These are phyloP conservation scores for Jaapia argillacea DNA, from an alignment of 768 basidiomycete genomes.

Conservation along the genomic window DNA sequence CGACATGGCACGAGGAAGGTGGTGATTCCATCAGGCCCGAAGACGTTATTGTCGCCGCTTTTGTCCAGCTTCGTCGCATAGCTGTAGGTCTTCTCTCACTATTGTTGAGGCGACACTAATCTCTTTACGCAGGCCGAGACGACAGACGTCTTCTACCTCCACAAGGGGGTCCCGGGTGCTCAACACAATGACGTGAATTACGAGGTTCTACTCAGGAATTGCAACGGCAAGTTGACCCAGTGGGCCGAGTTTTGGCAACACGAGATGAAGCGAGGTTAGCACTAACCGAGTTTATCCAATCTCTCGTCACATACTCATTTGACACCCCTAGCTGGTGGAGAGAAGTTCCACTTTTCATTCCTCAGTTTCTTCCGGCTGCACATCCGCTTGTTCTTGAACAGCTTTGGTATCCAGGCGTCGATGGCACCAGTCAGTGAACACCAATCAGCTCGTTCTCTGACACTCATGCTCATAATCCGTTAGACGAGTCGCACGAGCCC, in stretches of 20 bases:
- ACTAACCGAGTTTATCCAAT: constrained; percentile 1
- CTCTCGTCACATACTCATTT: background rate
- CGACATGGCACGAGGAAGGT: constrained; percentile 60
- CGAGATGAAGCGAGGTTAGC: constrained; percentile 48
- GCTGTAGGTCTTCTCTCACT: constrained; percentile 38
- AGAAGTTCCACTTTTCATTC: constrained; percentile 68
- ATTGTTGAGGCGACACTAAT: background rate
- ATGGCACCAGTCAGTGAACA: constrained; percentile 38
- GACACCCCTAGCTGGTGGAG: constrained; percentile 45
- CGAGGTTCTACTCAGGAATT: constrained; percentile 60
- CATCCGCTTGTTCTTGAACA: constrained; percentile 75
- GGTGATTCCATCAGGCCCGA: constrained; percentile 51
- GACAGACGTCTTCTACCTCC: constrained; percentile 60
- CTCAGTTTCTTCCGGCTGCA: constrained; percentile 69
- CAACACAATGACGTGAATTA: constrained; percentile 59
- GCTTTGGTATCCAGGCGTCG: constrained; percentile 65
- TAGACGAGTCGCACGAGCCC: constrained; percentile 50
- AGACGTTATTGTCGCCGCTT: constrained; percentile 72
- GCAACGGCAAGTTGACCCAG: constrained; percentile 59
- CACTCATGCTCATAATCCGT: constrained; percentile 4
- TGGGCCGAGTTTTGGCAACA: constrained; percentile 68
- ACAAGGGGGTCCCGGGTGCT: constrained; percentile 31
- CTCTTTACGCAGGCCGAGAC: constrained; percentile 50
- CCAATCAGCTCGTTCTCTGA: constrained; percentile 1
- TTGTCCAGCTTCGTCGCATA: constrained; percentile 68